Evolutionary conservation across 768 basidiomycete genomes (phyloP).

Genomic region (Chlorophyllum brunneum): DNA sequence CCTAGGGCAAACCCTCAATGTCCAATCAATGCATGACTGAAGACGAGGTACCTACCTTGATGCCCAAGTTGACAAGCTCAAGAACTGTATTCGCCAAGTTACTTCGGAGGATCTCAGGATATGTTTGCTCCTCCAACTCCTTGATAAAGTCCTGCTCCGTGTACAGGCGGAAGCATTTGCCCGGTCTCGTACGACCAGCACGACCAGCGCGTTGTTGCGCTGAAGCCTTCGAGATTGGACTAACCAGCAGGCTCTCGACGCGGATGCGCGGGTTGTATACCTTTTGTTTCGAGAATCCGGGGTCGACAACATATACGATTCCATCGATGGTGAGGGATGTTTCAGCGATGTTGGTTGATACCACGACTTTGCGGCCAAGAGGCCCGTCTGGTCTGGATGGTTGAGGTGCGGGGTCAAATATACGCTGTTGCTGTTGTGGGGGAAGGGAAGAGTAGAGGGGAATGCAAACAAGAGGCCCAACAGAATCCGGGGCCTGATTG

Average conservation of each 20-base stretch:
- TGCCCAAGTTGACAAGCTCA: conserved; percentile 90
- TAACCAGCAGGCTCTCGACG: conserved; percentile 90
- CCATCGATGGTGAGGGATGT: conserved; percentile 97
- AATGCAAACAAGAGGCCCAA: conserved; percentile 86
- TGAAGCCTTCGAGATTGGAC: conserved; percentile 94
- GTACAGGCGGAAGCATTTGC: conserved; percentile 96
- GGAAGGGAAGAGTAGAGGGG: conserved; percentile 95
- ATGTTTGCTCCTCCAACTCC: conserved; percentile 95
- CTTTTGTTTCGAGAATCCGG: conserved; percentile 97
- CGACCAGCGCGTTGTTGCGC: conserved; percentile 96
- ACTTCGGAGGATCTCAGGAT: conserved; percentile 92
- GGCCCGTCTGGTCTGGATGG: conserved; percentile 61
- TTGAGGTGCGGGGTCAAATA: conserved; percentile 86
- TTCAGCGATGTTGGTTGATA: conserved; percentile 97
- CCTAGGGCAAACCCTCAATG: conserved; percentile 33
- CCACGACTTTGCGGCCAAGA: conserved; percentile 88
- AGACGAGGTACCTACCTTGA: conserved; percentile 52
- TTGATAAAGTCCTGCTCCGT: conserved; percentile 96
- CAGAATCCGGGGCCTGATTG: conserved; percentile 63
- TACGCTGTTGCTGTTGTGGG: conserved; percentile 91
- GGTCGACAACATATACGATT: conserved; percentile 99
- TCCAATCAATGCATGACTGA: not conserved
- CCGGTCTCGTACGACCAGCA: conserved; percentile 92
- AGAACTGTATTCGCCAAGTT: conserved; percentile 93
- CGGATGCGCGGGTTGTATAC: conserved; percentile 97